These are phyloP conservation scores for Entomortierella lignicola DNA, from an alignment of 192 early-diverging fungal genomes.

Conservation along the genomic window DNA sequence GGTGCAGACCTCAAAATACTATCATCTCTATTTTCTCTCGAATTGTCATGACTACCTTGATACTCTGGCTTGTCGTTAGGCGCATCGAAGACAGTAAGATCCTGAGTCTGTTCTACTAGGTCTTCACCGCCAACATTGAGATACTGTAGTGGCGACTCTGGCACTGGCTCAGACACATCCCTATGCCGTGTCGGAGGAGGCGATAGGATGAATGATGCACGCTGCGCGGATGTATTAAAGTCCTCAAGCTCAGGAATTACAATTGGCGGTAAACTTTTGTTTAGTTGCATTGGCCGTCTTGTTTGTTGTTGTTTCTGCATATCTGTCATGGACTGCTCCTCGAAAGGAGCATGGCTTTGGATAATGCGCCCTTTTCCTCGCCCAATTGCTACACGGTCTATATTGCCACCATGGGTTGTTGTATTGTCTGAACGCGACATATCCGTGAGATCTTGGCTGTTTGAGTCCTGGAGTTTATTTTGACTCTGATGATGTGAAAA, in stretches of 20 bases:
- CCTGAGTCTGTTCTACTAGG: neutral
- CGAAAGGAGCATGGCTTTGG: neutral
- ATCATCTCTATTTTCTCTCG: neutral
- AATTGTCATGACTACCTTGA: neutral
- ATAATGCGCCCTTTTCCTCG: neutral
- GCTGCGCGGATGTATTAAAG: neutral
- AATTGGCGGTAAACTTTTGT: conserved; percentile 18
- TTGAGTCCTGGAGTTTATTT: conserved; percentile 10
- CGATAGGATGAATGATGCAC: neutral
- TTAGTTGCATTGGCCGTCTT: neutral
- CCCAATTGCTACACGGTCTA: neutral
- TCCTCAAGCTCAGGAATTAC: neutral
- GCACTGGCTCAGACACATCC: neutral
- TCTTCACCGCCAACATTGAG: conserved; percentile 19
- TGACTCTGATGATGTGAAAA: conserved; percentile 29
- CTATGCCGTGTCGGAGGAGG: conserved; percentile 1
- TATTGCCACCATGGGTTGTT: neutral
- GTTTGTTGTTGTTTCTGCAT: neutral
- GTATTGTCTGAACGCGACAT: neutral
- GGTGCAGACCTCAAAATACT: conserved; percentile 14
- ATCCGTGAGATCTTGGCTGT: too few species aligned
- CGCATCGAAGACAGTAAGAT: neutral
- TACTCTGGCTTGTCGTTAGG: neutral
- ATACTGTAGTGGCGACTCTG: conserved; percentile 32
- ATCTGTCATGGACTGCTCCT: neutral